Conservation (phyloP, 805 yeast species). For the Metschnikowia drakensbergensis region DNA sequence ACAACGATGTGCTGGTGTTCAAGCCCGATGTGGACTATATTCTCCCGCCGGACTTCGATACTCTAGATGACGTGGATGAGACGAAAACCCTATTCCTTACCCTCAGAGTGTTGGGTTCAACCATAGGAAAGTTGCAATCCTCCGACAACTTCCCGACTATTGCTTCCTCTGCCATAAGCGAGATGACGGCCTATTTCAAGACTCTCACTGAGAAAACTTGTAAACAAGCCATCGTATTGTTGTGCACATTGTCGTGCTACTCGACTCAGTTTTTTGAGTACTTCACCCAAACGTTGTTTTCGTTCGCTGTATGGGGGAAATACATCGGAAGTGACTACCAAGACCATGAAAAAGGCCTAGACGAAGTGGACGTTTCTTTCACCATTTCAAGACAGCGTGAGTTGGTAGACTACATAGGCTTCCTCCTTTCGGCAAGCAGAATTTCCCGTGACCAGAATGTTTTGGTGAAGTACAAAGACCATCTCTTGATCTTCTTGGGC, state of each 20-base stretch:
- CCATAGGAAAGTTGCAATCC: conserved; percentile 34
- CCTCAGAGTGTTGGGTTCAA: conserved; percentile 26
- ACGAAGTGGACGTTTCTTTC: conserved; percentile 26
- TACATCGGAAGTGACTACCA: conserved; percentile 24
- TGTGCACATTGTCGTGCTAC: conserved; percentile 53
- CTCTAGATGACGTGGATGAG: conserved; percentile 34
- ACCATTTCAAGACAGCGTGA: conserved; percentile 57
- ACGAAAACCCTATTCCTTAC: conserved; percentile 35
- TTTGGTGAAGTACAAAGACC: conserved; percentile 55
- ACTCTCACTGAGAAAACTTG: conserved; percentile 49
- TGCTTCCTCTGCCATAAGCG: conserved; percentile 27
- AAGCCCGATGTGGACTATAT: conserved; percentile 23
- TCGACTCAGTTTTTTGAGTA: conserved; percentile 45
- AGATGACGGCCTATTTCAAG: conserved; percentile 50
- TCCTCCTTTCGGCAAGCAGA: conserved; percentile 47
- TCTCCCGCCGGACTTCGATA: conserved; percentile 25
- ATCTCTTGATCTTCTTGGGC: conserved; percentile 62
- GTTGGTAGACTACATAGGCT: conserved; percentile 56
- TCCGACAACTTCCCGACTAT: conserved; percentile 31
- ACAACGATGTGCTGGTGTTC: conserved; percentile 50
- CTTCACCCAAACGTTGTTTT: conserved; percentile 35
- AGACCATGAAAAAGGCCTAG: conserved; percentile 7
- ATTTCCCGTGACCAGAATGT: conserved; percentile 27
- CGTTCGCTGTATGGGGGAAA: conserved; percentile 43
- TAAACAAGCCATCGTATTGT: conserved; percentile 59